phyloP scores from a whole-genome alignment of 148 eudicot species.

The Amaranthus hypochondriacus region DNA sequence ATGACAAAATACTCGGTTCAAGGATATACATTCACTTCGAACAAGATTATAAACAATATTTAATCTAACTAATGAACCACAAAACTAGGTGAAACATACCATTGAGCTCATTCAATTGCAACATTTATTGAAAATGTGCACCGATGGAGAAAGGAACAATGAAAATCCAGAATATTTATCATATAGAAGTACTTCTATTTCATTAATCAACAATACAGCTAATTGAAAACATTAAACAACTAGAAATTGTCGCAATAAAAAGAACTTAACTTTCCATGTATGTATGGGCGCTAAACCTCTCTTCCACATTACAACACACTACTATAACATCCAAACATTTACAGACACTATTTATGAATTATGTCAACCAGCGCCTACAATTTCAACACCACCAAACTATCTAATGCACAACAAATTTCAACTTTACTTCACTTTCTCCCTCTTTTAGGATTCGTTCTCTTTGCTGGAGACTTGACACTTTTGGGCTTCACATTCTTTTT shows the following conservation, averaged over 20 bases:
- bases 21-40: too few species aligned
- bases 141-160: too few species aligned
- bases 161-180: too few species aligned
- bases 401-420: background rate
- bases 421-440: conserved; percentile 26
- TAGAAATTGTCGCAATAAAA: background rate
- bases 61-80: too few species aligned
- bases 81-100: too few species aligned
- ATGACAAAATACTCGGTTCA: too few species aligned
- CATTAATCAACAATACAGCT: too few species aligned
- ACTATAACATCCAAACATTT: conserved; percentile 24
- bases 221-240: too few species aligned
- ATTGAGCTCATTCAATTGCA: too few species aligned
- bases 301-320: conserved; percentile 15
- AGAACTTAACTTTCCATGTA: conserved; percentile 7
- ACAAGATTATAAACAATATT: too few species aligned
- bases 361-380: background rate
- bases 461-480: conserved; percentile 31
- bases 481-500: conserved; percentile 32
- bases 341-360: conserved; percentile 11
- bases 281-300: conserved; percentile 25
- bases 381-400: conserved; percentile 5
- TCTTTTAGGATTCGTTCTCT: conserved; percentile 30
- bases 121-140: too few species aligned
- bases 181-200: too few species aligned